Evolutionary conservation across 2,329 filamentous ascomycete species (phyloP).

Genomic region (Sporothrix humicola): DNA sequence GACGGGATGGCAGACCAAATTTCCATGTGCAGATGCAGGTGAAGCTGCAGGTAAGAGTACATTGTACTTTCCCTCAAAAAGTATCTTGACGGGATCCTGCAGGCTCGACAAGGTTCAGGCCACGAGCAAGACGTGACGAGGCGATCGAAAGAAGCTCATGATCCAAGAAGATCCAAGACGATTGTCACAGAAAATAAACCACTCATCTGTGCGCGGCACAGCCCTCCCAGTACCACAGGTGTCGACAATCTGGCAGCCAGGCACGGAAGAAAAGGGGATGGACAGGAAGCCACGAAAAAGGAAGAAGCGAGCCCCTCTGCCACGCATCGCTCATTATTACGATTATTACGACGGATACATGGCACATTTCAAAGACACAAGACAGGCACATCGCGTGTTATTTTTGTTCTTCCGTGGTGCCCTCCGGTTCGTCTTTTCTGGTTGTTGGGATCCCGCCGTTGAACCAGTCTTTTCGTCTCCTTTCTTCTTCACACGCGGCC

Average conservation of each 20-base stretch:
- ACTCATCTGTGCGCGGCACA: conserved; percentile 12
- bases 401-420: background rate
- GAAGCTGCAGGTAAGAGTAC: background rate
- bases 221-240: conserved; percentile 29
- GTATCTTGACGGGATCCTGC: conserved; percentile 3
- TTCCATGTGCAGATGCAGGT: conserved; percentile 20
- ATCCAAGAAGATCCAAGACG: background rate
- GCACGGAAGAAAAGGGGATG: background rate
- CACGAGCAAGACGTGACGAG: background rate
- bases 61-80: background rate
- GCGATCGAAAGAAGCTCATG: background rate
- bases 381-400: background rate
- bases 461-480: background rate
- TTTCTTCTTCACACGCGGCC: background rate
- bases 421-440: conserved; percentile 6
- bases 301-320: background rate
- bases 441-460: conserved; percentile 3
- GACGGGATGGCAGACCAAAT: conserved; percentile 1
- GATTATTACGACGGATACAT: too few species aligned
- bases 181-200: background rate
- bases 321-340: background rate
- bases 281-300: background rate
- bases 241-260: conserved; percentile 6
- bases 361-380: background rate
- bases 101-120: conserved; percentile 17